These are phyloP conservation scores for Lablab purpureus DNA, from an alignment of 306 rosid species.

Conservation along the genomic window DNA sequence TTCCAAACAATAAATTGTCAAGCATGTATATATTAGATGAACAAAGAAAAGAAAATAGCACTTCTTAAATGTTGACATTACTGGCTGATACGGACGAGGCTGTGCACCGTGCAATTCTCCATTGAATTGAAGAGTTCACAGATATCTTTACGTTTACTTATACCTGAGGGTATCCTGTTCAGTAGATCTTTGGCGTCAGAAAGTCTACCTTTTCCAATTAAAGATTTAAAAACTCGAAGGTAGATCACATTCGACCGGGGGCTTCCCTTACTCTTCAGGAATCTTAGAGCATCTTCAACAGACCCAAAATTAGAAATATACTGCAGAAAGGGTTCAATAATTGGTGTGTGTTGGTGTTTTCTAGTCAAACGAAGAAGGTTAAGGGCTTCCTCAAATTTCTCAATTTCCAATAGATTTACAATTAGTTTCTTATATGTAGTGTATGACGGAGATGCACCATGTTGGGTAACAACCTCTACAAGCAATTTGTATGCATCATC, in stretches of 20 bases:
- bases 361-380: conserved; percentile 70
- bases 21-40: conserved; percentile 2
- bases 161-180: conserved; percentile 67
- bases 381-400: conserved; percentile 80
- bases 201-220: conserved; percentile 71
- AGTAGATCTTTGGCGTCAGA: conserved; percentile 76
- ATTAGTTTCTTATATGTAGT: conserved; percentile 68
- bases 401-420: conserved; percentile 57
- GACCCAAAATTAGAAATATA: conserved; percentile 81
- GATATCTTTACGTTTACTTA: conserved; percentile 57
- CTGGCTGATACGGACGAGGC: not conserved
- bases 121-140: conserved; percentile 62
- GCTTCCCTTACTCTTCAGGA: conserved; percentile 54
- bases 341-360: conserved; percentile 65
- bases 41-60: conserved; percentile 16
- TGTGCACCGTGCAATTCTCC: not conserved
- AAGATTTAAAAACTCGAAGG: conserved; percentile 69
- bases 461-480: conserved; percentile 58
- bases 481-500: conserved; percentile 72
- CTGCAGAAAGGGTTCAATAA: conserved; percentile 60
- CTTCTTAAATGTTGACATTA: conserved; percentile 23
- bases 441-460: conserved; percentile 66
- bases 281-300: conserved; percentile 72
- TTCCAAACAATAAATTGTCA: not conserved
- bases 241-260: conserved; percentile 62